Conservation (phyloP, 2,329 filamentous ascomycete species). For the Exserohilum turcica region DNA sequence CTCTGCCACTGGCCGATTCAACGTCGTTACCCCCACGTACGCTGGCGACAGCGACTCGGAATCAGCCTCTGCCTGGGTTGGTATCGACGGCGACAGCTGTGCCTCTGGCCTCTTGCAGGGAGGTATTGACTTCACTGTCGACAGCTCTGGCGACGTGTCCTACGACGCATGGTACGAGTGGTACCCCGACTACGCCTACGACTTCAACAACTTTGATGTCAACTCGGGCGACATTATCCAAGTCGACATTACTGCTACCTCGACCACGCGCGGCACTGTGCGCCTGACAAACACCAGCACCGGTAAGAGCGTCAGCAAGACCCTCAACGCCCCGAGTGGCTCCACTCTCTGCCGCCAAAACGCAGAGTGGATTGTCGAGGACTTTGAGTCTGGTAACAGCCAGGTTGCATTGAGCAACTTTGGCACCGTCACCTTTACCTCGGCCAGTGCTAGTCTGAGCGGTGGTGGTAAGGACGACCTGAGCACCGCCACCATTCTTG, state of each 20-base stretch:
- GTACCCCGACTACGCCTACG: conserved; percentile 62
- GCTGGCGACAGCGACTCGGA: conserved; percentile 47
- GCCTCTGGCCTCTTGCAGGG: conserved; percentile 60
- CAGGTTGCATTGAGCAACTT: conserved; percentile 1
- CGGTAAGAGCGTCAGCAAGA: conserved; percentile 59
- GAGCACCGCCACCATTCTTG: neutral
- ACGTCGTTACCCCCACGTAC: conserved; percentile 56
- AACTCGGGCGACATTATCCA: conserved; percentile 53
- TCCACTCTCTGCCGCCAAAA: conserved; percentile 44
- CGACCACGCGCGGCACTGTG: conserved; percentile 53
- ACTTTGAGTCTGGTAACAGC: neutral
- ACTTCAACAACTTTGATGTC: conserved; percentile 56
- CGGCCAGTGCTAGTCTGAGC: neutral
- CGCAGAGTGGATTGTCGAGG: conserved; percentile 62
- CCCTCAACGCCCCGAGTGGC: conserved; percentile 42
- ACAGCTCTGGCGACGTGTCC: conserved; percentile 35
- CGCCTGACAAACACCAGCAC: conserved; percentile 59
- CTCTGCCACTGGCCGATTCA: conserved; percentile 60
- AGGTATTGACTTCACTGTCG: conserved; percentile 61
- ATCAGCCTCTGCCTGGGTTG: conserved; percentile 63
- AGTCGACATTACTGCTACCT: conserved; percentile 49
- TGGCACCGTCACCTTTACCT: neutral
- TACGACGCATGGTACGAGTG: conserved; percentile 67
- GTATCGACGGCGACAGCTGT: conserved; percentile 66
- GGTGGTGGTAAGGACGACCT: neutral